A percentile compares a stretch with the other conserved stretches of the same genome.
Evolutionary conservation across 2,329 filamentous ascomycete species (phyloP).

Genomic region (Chaetomium globosum): DNA sequence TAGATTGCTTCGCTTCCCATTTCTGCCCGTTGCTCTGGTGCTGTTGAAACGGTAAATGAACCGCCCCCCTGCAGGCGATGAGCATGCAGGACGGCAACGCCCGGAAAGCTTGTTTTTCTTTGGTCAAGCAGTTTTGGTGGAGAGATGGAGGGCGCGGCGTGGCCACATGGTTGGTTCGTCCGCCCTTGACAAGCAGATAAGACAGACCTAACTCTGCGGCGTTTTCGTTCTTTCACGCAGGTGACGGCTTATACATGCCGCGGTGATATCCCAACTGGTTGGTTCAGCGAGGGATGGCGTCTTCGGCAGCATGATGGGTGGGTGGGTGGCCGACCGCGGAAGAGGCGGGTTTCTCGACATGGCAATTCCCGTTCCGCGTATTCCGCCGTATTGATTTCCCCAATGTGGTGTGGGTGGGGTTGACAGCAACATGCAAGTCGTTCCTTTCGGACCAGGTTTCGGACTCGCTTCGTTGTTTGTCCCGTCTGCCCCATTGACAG

Average conservation of each 20-base stretch:
- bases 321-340: not conserved
- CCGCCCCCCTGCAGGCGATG: slow-evolving; percentile 11
- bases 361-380: not conserved
- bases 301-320: not conserved
- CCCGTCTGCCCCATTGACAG: not conserved
- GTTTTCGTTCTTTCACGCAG: not conserved
- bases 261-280: not conserved
- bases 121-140: not conserved
- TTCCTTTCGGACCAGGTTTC: slow-evolving; percentile 8
- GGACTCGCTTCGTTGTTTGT: slow-evolving; percentile 6
- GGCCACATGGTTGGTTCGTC: slow-evolving; percentile 15
- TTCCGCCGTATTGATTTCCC: not conserved
- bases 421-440: not conserved
- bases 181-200: not conserved
- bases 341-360: not conserved
- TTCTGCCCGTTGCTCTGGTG: not conserved
- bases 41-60: not conserved
- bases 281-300: not conserved
- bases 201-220: not conserved
- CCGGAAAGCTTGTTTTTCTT: slow-evolving; percentile 23
- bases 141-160: not conserved
- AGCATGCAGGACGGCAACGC: slow-evolving; percentile 13
- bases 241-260: not conserved
- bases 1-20: slow-evolving; percentile 1
- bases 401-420: not conserved